These are phyloP conservation scores for Wickerhamiella allomyrinae DNA, from an alignment of 805 yeast species.

Conservation along the genomic window DNA sequence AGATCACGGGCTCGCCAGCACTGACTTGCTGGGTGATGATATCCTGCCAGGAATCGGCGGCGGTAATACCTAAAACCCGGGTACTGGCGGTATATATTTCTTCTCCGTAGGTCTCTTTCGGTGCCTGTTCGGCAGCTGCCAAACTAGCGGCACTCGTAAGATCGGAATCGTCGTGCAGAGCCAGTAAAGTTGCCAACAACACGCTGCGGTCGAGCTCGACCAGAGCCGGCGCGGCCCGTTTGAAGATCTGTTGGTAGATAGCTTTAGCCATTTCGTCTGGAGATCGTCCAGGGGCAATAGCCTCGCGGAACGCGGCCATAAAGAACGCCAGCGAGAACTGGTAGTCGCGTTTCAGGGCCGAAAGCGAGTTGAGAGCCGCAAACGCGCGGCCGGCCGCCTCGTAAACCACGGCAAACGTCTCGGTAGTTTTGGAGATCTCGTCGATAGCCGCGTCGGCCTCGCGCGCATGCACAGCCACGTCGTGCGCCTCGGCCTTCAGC, in stretches of 20 bases:
- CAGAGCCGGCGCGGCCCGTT: slow-evolving; percentile 34
- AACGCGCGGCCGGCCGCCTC: slow-evolving; percentile 38
- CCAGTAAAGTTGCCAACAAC: slow-evolving; percentile 29
- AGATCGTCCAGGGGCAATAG: slow-evolving; percentile 9
- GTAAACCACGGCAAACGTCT: slow-evolving; percentile 41
- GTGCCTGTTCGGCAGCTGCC: neutral
- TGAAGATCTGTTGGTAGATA: slow-evolving; percentile 36
- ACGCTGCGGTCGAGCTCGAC: slow-evolving; percentile 28
- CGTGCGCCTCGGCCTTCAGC: slow-evolving; percentile 47
- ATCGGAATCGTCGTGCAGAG: neutral
- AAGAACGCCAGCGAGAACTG: slow-evolving; percentile 34
- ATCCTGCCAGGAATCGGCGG: neutral
- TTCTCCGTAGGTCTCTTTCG: neutral
- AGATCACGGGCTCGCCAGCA: slow-evolving; percentile 33
- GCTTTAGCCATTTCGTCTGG: slow-evolving; percentile 24
- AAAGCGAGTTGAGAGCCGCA: slow-evolving; percentile 31
- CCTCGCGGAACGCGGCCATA: slow-evolving; percentile 19
- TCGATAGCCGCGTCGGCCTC: slow-evolving; percentile 43
- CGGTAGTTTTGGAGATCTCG: slow-evolving; percentile 36
- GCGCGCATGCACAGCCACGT: slow-evolving; percentile 37
- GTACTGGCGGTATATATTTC: neutral
- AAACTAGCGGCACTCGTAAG: neutral
- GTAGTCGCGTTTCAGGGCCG: slow-evolving; percentile 38
- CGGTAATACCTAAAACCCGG: neutral
- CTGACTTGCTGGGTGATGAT: slow-evolving; percentile 15